Percentiles rank a stretch among this genome's conserved stretches.
Evolutionary conservation across 2,329 filamentous ascomycete genomes (phyloP).

Genomic region (Trichoderma arundinaceum): DNA sequence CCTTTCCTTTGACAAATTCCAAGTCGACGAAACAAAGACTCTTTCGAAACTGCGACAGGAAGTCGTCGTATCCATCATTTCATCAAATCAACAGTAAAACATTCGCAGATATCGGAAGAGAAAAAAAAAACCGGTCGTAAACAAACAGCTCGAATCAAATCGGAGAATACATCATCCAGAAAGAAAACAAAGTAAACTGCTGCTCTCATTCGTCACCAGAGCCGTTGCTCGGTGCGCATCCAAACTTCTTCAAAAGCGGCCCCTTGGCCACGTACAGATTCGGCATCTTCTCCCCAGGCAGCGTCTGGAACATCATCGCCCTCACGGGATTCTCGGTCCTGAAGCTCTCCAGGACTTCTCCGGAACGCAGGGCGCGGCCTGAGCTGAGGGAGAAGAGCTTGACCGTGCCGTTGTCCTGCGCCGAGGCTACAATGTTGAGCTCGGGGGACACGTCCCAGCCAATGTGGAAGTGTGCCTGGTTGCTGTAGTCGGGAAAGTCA

Average conservation of each 20-base stretch:
- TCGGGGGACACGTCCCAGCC: constrained; percentile 58
- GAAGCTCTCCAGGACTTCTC: constrained; percentile 36
- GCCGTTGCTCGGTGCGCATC: constrained; percentile 30
- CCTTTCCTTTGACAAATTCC: too few relatives aligned
- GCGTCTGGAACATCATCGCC: constrained; percentile 52
- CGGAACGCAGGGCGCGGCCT: constrained; percentile 47
- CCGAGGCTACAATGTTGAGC: constrained; percentile 59
- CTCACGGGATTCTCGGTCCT: constrained; percentile 45
- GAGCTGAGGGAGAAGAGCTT: constrained; percentile 56
- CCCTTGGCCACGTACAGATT: constrained; percentile 56
- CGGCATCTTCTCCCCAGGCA: constrained; percentile 51
- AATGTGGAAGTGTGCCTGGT: constrained; percentile 53
- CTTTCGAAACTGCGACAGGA: too few relatives aligned
- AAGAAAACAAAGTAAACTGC: background rate
- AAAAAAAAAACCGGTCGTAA: too few relatives aligned
- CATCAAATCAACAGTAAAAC: too few relatives aligned
- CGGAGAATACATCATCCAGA: background rate
- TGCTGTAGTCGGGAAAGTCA: constrained; percentile 56
- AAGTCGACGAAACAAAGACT: too few relatives aligned
- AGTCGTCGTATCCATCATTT: too few relatives aligned
- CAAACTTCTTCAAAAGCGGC: constrained; percentile 50
- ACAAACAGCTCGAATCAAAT: background rate
- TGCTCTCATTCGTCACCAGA: background rate
- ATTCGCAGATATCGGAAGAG: too few relatives aligned
- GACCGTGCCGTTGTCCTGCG: constrained; percentile 57